Percentiles rank a stretch among this genome's conserved stretches.
Evolutionary conservation across 768 basidiomycete genomes (phyloP).

Genomic region (Kwoniella dejecticola): DNA sequence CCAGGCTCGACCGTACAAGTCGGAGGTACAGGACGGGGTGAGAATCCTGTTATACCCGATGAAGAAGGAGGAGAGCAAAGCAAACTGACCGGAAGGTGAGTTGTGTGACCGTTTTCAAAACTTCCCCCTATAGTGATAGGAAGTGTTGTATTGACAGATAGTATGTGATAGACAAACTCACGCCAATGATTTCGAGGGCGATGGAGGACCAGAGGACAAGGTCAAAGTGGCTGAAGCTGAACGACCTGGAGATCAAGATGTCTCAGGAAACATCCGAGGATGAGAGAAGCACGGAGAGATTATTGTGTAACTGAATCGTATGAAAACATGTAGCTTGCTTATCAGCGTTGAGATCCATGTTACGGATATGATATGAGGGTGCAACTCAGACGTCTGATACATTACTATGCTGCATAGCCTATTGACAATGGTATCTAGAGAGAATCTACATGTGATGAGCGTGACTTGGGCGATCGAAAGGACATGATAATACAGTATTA

Average conservation of each 20-base stretch:
- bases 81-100: constrained; percentile 37
- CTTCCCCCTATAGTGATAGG: no score
- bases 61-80: constrained; percentile 36
- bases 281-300: neutral
- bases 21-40: constrained; percentile 39
- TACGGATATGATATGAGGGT: no score
- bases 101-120: no score
- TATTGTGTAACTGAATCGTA: no score
- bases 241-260: constrained; percentile 37
- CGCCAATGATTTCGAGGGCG: constrained; percentile 40
- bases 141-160: no score
- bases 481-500: neutral
- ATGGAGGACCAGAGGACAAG: constrained; percentile 40
- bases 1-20: constrained; percentile 44
- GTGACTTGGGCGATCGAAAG: neutral
- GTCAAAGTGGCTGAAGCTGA: constrained; percentile 24
- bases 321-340: no score
- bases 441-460: neutral
- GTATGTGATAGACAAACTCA: constrained; percentile 27
- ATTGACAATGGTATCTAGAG: constrained; percentile 8
- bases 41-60: constrained; percentile 41
- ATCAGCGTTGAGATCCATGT: no score
- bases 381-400: neutral
- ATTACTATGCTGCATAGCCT: constrained; percentile 14
- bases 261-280: constrained; percentile 26